Evolutionary conservation across 805 yeast genomes (phyloP).

Genomic region (Schwanniomyces yamadae): DNA sequence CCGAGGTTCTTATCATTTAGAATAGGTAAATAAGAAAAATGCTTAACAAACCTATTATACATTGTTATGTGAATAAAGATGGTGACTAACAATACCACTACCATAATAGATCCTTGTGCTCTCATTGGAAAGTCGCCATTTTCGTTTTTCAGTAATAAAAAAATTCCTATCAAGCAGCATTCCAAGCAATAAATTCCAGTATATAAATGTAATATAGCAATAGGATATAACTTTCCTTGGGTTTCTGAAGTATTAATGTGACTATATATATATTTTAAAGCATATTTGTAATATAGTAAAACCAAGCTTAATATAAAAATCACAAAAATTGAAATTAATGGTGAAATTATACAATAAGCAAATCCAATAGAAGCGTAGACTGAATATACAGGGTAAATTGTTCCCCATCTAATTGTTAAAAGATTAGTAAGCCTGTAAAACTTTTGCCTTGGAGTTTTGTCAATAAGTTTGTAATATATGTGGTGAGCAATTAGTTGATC

Average conservation of each 20-base stretch:
- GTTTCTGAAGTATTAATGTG: slow-evolving; percentile 58
- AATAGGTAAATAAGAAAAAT: slow-evolving; percentile 32
- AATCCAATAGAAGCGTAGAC: slow-evolving; percentile 76
- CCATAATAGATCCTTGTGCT: slow-evolving; percentile 53
- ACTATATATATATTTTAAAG: slow-evolving; percentile 57
- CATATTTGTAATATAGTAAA: slow-evolving; percentile 67
- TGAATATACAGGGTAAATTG: slow-evolving; percentile 72
- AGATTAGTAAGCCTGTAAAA: slow-evolving; percentile 44
- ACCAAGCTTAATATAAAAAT: slow-evolving; percentile 54
- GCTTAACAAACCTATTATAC: slow-evolving; percentile 36
- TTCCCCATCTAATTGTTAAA: slow-evolving; percentile 68
- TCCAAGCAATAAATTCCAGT: slow-evolving; percentile 83
- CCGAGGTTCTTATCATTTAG: slow-evolving; percentile 15
- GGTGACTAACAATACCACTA: slow-evolving; percentile 51
- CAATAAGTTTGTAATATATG: slow-evolving; percentile 36
- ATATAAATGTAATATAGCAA: slow-evolving; percentile 72
- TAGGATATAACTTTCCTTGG: slow-evolving; percentile 67
- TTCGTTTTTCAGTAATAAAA: slow-evolving; percentile 59
- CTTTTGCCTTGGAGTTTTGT: slow-evolving; percentile 61
- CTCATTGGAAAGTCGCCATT: slow-evolving; percentile 42
- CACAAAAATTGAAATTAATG: slow-evolving; percentile 65
- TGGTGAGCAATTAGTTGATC: slow-evolving; percentile 46
- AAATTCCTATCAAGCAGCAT: slow-evolving; percentile 72
- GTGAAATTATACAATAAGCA: slow-evolving; percentile 77
- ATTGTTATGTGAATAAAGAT: slow-evolving; percentile 56